Percentiles rank a stretch among this genome's conserved stretches.
Evolutionary conservation across 1,139 yeast genomes (phyloP).

Genomic region (Geotrichum aggregatum): DNA sequence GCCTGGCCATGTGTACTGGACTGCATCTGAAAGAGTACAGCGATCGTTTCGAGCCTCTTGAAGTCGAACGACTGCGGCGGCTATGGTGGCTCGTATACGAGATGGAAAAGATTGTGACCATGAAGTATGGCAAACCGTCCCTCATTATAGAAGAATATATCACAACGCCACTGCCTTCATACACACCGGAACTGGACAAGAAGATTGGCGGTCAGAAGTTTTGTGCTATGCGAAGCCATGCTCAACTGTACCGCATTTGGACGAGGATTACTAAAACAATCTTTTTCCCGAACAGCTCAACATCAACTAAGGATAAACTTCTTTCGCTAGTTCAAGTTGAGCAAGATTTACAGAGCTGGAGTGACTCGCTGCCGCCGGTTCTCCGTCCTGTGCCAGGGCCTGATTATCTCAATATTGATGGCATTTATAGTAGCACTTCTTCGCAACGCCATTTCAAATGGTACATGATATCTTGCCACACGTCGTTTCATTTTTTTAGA

Average conservation of each 20-base stretch:
- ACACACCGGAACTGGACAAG: slow-evolving; percentile 22
- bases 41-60: slow-evolving; percentile 40
- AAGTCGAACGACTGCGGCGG: slow-evolving; percentile 42
- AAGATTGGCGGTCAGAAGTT: slow-evolving; percentile 10
- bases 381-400: not conserved
- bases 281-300: slow-evolving; percentile 33
- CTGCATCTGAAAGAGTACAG: slow-evolving; percentile 56
- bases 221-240: slow-evolving; percentile 13
- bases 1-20: slow-evolving; percentile 64
- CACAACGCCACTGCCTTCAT: slow-evolving; percentile 24
- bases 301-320: slow-evolving; percentile 31
- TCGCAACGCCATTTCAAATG: slow-evolving; percentile 5
- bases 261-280: slow-evolving; percentile 31
- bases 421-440: not conserved
- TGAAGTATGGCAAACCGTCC: slow-evolving; percentile 60
- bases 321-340: slow-evolving; percentile 34
- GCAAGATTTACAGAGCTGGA: slow-evolving; percentile 34
- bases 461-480: slow-evolving; percentile 18
- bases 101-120: slow-evolving; percentile 52
- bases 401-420: not conserved
- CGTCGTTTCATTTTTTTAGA: slow-evolving; percentile 30
- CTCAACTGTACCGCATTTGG: slow-evolving; percentile 29
- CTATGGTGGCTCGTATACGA: slow-evolving; percentile 58
- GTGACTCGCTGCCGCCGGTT: slow-evolving; percentile 31
- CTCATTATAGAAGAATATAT: slow-evolving; percentile 48